Evolutionary conservation across 805 yeast genomes (phyloP).

Genomic region (Vanderwaltozyma verrucispora): DNA sequence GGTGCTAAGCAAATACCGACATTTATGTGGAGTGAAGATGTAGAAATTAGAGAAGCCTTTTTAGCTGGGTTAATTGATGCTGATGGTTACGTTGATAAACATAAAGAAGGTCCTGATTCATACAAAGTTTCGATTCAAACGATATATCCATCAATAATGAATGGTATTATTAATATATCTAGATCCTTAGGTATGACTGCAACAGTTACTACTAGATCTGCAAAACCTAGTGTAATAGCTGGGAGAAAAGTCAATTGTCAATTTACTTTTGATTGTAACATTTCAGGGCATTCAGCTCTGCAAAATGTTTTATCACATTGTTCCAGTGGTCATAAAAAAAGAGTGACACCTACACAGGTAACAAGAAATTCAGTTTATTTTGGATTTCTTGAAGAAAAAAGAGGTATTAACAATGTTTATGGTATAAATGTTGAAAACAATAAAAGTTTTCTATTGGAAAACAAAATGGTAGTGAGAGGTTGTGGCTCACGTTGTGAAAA

Average conservation of each 20-base stretch:
- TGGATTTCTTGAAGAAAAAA: conserved; percentile 12
- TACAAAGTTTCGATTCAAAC: conserved; percentile 27
- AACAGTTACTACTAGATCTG: conserved; percentile 25
- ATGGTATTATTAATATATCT: conserved; percentile 30
- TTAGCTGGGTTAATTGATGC: conserved; percentile 37
- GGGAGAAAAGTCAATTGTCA: conserved; percentile 19
- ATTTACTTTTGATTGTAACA: conserved; percentile 19
- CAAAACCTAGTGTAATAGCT: conserved; percentile 10
- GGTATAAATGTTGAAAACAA: conserved; percentile 13
- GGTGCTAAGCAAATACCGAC: conserved; percentile 29
- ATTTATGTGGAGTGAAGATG: conserved; percentile 27
- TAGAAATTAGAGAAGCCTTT: conserved; percentile 35
- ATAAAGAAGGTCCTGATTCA: conserved; percentile 9
- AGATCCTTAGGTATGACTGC: conserved; percentile 36
- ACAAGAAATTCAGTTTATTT: conserved; percentile 16
- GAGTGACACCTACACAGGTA: conserved; percentile 7
- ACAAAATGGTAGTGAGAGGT: conserved; percentile 12
- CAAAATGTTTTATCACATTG: conserved; percentile 20
- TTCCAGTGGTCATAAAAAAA: conserved; percentile 17
- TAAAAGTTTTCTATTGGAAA: conserved; percentile 14
- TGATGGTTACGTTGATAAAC: conserved; percentile 26
- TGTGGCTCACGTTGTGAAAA: conserved; percentile 12
- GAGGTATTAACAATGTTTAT: conserved; percentile 13
- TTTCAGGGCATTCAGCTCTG: conserved; percentile 14
- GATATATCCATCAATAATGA: conserved; percentile 24